phyloP scores from a whole-genome alignment of 2,329 filamentous ascomycete genomes.

The Aureobasidium mangrovei region DNA sequence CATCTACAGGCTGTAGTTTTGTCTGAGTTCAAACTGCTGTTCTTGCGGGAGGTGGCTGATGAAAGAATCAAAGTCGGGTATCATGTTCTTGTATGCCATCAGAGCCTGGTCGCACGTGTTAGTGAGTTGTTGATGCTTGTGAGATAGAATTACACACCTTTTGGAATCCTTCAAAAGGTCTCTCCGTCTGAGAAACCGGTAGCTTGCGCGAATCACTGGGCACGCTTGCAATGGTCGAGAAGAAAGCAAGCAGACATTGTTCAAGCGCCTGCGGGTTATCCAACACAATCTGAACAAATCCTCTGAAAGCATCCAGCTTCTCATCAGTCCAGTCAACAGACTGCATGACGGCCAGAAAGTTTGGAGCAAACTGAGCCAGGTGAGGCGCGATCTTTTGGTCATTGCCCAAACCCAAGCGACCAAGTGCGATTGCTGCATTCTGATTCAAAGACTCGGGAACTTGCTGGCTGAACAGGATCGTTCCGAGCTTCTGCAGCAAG shows the following conservation, averaged over 20 bases:
- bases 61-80: conserved; percentile 46
- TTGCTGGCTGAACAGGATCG: conserved; percentile 75
- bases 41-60: conserved; percentile 37
- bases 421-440: conserved; percentile 89
- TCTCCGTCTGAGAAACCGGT: conserved; percentile 52
- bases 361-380: conserved; percentile 68
- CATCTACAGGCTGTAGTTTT: conserved; percentile 33
- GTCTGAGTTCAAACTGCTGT: conserved; percentile 36
- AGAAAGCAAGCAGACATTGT: conserved; percentile 70
- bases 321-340: conserved; percentile 84
- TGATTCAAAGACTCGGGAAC: conserved; percentile 83
- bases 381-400: conserved; percentile 68
- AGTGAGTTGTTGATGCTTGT: background rate
- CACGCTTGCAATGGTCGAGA: conserved; percentile 69
- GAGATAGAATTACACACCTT: conserved; percentile 44
- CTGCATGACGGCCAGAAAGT: conserved; percentile 73
- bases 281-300: conserved; percentile 76
- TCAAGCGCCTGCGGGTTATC: conserved; percentile 91
- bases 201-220: conserved; percentile 35
- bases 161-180: conserved; percentile 62
- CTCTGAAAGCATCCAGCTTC: conserved; percentile 86
- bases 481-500: conserved; percentile 66
- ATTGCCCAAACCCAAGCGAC: conserved; percentile 74
- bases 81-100: conserved; percentile 45
- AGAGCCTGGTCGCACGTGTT: conserved; percentile 29